Evolutionary conservation across 208 protist species (phyloP).

Genomic region (Wallacemonas sp.): DNA sequence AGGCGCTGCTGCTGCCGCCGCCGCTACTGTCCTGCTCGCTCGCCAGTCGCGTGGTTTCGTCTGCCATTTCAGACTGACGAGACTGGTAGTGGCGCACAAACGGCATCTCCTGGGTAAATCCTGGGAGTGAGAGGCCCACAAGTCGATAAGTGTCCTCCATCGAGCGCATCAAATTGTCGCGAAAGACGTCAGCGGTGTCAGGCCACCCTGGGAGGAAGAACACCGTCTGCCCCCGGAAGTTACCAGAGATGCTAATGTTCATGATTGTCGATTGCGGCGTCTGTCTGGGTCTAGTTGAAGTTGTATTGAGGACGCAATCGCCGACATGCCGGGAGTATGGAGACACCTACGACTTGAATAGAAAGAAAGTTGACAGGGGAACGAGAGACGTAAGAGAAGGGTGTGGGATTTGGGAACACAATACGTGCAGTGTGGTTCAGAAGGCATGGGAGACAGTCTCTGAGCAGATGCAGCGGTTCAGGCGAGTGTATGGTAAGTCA

Average conservation of each 20-base stretch:
- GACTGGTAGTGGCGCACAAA: constrained; percentile 30
- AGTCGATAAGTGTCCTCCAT: constrained; percentile 58
- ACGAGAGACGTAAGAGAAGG: no score
- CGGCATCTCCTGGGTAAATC: constrained; percentile 49
- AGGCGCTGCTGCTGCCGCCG: no score
- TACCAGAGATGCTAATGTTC: constrained; percentile 83
- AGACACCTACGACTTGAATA: no score
- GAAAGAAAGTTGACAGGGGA: no score
- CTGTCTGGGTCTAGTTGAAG: background rate
- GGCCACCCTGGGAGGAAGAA: constrained; percentile 80
- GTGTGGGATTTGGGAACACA: no score
- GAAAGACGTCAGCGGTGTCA: constrained; percentile 78
- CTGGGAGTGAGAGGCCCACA: constrained; percentile 70
- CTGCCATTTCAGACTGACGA: background rate
- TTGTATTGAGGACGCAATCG: no score
- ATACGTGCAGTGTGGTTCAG: no score
- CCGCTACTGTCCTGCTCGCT: constrained; percentile 1
- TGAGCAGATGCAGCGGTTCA: no score
- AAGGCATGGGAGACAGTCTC: no score
- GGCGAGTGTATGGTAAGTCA: no score
- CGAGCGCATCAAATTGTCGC: constrained; percentile 59
- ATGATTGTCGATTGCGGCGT: constrained; percentile 31
- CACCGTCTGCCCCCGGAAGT: constrained; percentile 59
- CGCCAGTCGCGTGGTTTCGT: constrained; percentile 14
- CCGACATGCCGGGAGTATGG: no score